Evolutionary conservation across 2,329 filamentous ascomycete species (phyloP), one percentile per base, ranked within the genome.

Genomic region (Lecanicillium sp.): DNA sequence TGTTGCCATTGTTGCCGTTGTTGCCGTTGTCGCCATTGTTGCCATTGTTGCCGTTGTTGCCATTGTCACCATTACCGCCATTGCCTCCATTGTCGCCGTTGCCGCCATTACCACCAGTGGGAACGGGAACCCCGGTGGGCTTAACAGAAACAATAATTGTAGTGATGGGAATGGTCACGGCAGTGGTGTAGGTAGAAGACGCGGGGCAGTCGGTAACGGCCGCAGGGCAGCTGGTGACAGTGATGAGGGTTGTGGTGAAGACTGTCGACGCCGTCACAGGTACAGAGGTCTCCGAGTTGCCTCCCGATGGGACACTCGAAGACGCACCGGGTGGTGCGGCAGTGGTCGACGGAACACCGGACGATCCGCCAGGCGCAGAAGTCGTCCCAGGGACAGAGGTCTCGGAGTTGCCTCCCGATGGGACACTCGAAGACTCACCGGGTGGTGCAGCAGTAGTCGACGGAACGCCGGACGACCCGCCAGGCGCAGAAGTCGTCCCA

Each of bases 191-290:
- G n/a, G 40, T 43, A 20, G 40, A 43, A 32, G 26, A 32, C 5
- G 40, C 40, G 32, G 40, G 40, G 40, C 40, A 43, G 40, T 33
- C 29, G 4, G 40, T 43, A 8, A 43, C 40, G 3, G 40, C 32
- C n/a, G 9, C 15, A 32, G 40, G 26, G 40, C 40, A 43, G 24
- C 17, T 14, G 9, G 40, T 43, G 26, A 43, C 29, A 23, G 40
- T 43, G 17, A 43, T 30, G 8, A 23, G n/a, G 26, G 5, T 20
- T 6, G 26, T 43, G 40, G 40, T 43, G 27, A 26, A 43, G 15
- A 30, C 19, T 2, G 40, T 43, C 17, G 40, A 43, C 4, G 40
- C 21, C 12, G 37, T 40, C 12, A 40, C 9, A 11, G 20, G 7
- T 9, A 15, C 23, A 27, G 37, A 40, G 19, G 8, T 37, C 8